Conservation (phyloP, 805 yeast species). For the Candida argentea region DNA sequence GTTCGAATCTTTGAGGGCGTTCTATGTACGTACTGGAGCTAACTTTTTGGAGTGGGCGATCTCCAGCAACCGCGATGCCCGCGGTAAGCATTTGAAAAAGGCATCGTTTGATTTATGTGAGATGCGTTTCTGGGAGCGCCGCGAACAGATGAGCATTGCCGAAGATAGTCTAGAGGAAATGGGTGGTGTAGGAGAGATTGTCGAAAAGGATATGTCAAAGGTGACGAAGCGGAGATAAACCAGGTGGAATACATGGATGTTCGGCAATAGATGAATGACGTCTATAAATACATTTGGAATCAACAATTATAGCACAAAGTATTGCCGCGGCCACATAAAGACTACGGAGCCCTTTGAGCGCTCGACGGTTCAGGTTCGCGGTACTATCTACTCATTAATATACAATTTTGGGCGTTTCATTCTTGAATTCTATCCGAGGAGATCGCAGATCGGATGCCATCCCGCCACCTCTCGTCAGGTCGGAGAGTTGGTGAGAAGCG, state of each 20-base stretch:
- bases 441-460: too few species aligned
- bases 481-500: too few species aligned
- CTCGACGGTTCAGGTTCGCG: too few species aligned
- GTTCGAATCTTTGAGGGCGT: conserved; percentile 74
- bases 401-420: too few species aligned
- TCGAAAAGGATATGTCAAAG: conserved; percentile 57
- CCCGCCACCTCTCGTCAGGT: too few species aligned
- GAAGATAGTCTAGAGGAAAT: conserved; percentile 86
- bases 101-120: conserved; percentile 86
- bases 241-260: background rate
- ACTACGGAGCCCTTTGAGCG: too few species aligned
- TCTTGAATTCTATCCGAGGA: too few species aligned
- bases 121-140: conserved; percentile 97
- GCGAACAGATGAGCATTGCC: conserved; percentile 79
- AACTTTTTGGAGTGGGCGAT: conserved; percentile 89
- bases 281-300: too few species aligned
- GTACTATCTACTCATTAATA: too few species aligned
- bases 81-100: conserved; percentile 84
- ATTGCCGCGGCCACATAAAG: too few species aligned
- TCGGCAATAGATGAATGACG: too few species aligned
- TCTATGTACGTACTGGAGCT: conserved; percentile 80
- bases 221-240: conserved; percentile 39
- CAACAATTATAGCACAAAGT: too few species aligned
- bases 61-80: conserved; percentile 70
- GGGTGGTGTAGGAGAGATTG: conserved; percentile 83